phyloP scores from a whole-genome alignment of 2,329 filamentous ascomycete genomes.

The Verticillium albo-atrum region DNA sequence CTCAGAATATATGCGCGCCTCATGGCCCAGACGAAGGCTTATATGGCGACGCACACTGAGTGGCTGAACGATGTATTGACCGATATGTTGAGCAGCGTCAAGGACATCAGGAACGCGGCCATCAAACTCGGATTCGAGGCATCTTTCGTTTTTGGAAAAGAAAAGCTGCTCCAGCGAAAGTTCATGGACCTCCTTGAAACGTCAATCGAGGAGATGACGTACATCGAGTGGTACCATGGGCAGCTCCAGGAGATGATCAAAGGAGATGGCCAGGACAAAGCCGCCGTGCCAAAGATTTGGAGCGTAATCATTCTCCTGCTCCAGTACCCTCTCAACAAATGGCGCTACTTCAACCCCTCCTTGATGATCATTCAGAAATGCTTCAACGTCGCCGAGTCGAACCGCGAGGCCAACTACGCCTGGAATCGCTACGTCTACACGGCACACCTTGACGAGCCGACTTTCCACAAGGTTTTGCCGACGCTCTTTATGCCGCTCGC shows the following conservation, averaged over 20 bases:
- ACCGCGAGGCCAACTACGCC: conserved; percentile 70
- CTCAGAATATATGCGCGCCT: conserved; percentile 76
- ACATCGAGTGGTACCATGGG: conserved; percentile 65
- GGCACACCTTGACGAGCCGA: conserved; percentile 57
- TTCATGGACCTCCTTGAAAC: conserved; percentile 61
- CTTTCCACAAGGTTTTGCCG: conserved; percentile 46
- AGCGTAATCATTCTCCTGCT: conserved; percentile 75
- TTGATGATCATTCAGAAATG: conserved; percentile 74
- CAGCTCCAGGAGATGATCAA: conserved; percentile 66
- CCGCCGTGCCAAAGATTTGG: conserved; percentile 83
- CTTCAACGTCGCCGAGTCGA: conserved; percentile 75
- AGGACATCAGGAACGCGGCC: conserved; percentile 71
- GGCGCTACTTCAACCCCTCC: conserved; percentile 72
- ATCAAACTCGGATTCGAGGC: conserved; percentile 70
- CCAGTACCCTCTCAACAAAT: conserved; percentile 60
- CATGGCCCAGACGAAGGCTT: conserved; percentile 61
- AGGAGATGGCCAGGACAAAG: conserved; percentile 32
- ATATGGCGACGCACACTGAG: conserved; percentile 67
- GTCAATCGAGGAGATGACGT: conserved; percentile 54
- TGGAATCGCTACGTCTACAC: conserved; percentile 84
- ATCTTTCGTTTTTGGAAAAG: conserved; percentile 63
- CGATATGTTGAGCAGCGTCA: conserved; percentile 73
- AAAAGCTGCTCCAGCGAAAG: conserved; percentile 61
- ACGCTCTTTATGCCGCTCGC: conserved; percentile 62
- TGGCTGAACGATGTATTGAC: conserved; percentile 83